These are phyloP conservation scores for Gossypium thurberi DNA, from an alignment of 345 rosid genomes.

Conservation along the genomic window DNA sequence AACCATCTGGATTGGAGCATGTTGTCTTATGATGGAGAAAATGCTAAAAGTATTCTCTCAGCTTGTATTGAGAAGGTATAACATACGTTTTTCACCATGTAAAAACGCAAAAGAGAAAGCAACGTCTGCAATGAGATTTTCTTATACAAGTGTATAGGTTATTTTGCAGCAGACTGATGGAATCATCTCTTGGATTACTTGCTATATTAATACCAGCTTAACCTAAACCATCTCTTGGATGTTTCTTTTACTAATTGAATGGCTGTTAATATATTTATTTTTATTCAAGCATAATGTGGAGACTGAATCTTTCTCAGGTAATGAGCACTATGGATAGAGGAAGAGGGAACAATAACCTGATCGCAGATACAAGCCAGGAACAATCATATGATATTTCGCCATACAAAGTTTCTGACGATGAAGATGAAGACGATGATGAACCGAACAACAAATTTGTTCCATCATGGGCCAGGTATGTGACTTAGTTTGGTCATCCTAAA, in stretches of 20 bases:
- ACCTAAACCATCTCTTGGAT: neutral
- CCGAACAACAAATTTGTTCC: constrained; percentile 60
- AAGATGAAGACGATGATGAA: constrained; percentile 41
- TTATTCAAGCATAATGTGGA: constrained; percentile 8
- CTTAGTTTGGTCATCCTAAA: constrained; percentile 18
- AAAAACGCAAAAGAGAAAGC: neutral
- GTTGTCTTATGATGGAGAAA: neutral
- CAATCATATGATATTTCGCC: constrained; percentile 85
- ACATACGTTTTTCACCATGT: neutral
- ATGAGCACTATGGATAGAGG: constrained; percentile 20
- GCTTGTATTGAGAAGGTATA: neutral
- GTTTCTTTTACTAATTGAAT: neutral
- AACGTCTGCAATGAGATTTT: neutral
- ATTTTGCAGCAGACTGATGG: neutral
- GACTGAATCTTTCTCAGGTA: constrained; percentile 28
- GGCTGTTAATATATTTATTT: neutral
- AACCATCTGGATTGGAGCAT: neutral
- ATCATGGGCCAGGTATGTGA: constrained; percentile 77
- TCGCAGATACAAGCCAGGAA: constrained; percentile 29
- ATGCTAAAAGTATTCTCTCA: neutral
- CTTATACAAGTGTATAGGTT: neutral
- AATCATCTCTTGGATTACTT: neutral
- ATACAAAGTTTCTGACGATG: constrained; percentile 81
- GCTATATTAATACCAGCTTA: neutral
- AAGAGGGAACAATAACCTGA: constrained; percentile 16